Base-by-base conservation (phyloP, 805 yeast genomes). In the Saccharomycopsis sp. region DNA sequence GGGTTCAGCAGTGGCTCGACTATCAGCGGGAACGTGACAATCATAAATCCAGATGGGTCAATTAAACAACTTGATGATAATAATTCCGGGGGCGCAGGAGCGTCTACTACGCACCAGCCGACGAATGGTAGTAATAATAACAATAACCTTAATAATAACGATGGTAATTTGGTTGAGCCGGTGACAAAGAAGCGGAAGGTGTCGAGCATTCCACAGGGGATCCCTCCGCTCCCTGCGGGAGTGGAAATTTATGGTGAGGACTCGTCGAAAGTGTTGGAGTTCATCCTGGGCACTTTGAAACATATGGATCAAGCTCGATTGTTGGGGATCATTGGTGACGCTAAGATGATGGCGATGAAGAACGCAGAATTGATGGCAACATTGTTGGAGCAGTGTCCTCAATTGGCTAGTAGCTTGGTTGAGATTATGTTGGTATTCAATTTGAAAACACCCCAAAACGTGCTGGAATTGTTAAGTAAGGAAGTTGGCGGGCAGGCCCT, bases 321-420 rank as follows among this genome's bases (percentile, higher is more conserved):
- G 41, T 54, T 62, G 5, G 72, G 67, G 33, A 57, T 83, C 27
- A 53, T 82, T 9, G 62, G 63, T 28, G 88, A 84, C 50, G 71
- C 85, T 13, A 75, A 79, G 54, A 59, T 65, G 17, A 75, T 85
- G 77, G 64, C 82, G 2, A 59, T 62, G 2, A 70, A 68, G 22
- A 72, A 79, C 47, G 84, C 85, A 0, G 68, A 68, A 4, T 63
- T 77, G 47, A 78, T 84, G 67, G 72, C 67, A 41, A 72, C 71
- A 33, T 63, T 89, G 27, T 64, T 89, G 14, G 70, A 70, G 22
- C 75, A 75, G 51, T 78, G 79, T 47, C 97, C 97, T 0, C 97
- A 90, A 59, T 66, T 90, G 38, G 66, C 85, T 1, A 87, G 79
- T 59, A 93, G 95, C 0, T 66, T 86, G 23, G 90, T 88, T 2